Conservation (phyloP, 345 rosid species). For the Noccaea bulbosa region DNA sequence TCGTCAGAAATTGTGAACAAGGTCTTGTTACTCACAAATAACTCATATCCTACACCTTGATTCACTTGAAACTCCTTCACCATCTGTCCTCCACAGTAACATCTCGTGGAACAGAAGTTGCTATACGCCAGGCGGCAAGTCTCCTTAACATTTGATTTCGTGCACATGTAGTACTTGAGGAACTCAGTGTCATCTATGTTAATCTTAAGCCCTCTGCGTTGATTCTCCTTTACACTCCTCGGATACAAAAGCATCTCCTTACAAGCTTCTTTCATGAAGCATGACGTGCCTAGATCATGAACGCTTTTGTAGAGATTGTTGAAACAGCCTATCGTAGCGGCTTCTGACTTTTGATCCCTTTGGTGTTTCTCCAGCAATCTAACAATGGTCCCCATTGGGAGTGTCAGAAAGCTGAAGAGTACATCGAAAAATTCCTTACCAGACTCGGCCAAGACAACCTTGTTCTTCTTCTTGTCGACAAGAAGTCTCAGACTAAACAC, state of each 20-base stretch:
- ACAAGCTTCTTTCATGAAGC: neutral
- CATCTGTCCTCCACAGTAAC: constrained; percentile 6
- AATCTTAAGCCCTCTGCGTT: neutral
- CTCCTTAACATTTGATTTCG: neutral
- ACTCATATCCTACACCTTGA: too few species aligned
- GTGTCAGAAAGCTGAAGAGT: constrained; percentile 20
- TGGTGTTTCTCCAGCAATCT: constrained; percentile 20
- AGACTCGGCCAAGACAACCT: constrained; percentile 26
- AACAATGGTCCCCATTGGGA: constrained; percentile 26
- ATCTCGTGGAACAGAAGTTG: neutral
- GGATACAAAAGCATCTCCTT: constrained; percentile 17
- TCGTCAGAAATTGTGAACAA: constrained; percentile 13
- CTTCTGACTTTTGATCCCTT: neutral
- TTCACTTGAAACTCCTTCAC: too few species aligned
- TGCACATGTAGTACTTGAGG: neutral
- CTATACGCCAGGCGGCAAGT: neutral
- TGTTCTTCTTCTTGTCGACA: constrained; percentile 12
- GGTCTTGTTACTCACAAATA: neutral
- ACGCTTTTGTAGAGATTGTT: constrained; percentile 23
- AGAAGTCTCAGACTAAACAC: constrained; percentile 2
- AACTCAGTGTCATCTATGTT: neutral
- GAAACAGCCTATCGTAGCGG: constrained; percentile 5
- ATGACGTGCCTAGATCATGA: neutral
- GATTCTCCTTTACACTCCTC: constrained; percentile 1
- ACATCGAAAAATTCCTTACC: constrained; percentile 15